Conservation (phyloP, 257 asterid genomes). For the Leonotis leonurus region DNA sequence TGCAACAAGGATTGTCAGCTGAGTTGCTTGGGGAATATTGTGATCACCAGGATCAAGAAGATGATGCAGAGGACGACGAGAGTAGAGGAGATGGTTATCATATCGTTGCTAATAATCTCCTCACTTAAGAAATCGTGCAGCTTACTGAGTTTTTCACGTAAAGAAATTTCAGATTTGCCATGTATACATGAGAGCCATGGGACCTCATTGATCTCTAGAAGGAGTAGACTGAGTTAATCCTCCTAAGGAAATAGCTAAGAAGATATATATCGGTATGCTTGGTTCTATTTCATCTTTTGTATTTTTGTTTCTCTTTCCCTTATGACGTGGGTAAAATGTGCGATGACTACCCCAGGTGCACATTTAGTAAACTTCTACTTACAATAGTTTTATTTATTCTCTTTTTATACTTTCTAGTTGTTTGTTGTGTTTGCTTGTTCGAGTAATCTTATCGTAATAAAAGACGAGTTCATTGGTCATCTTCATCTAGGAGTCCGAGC, state of each 20-base stretch:
- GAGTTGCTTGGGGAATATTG: constrained; percentile 22
- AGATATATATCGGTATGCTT: not conserved
- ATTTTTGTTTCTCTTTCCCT: too few species aligned
- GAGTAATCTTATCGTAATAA: not conserved
- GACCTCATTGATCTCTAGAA: not conserved
- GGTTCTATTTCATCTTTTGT: not conserved
- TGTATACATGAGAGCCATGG: not conserved
- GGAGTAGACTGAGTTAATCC: not conserved
- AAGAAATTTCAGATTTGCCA: not conserved
- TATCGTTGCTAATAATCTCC: constrained; percentile 29
- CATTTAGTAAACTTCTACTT: too few species aligned
- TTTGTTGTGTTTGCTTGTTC: constrained; percentile 10
- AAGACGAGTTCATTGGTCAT: not conserved
- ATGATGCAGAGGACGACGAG: constrained; percentile 29
- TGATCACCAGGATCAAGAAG: constrained; percentile 31
- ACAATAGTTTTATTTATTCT: too few species aligned
- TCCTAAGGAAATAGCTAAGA: not conserved
- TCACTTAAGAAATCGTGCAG: constrained; percentile 25
- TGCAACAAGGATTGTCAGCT: constrained; percentile 24
- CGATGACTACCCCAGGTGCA: too few species aligned
- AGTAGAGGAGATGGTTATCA: constrained; percentile 36
- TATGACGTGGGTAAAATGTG: too few species aligned
- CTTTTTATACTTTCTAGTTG: not conserved
- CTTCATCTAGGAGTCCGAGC: not conserved
- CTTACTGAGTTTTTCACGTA: too few species aligned